phyloP scores from a whole-genome alignment of 768 basidiomycete species.

The Gautieria morchelliformis region DNA sequence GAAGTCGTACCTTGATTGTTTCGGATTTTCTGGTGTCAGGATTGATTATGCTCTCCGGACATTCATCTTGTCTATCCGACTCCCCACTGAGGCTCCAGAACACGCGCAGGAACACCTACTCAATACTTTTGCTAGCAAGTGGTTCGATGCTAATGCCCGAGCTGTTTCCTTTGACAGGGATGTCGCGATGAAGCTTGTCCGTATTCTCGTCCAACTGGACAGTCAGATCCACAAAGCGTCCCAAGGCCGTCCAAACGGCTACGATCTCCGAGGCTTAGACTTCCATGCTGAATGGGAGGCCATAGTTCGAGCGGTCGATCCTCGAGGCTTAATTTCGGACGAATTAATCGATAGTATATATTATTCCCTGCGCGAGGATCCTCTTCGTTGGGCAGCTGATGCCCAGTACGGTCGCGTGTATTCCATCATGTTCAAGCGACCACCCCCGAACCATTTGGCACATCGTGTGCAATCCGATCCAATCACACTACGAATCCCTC shows the following conservation, averaged over 20 bases:
- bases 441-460: constrained; percentile 69
- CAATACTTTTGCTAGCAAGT: constrained; percentile 76
- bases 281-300: constrained; percentile 54
- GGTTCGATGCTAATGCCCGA: constrained; percentile 82
- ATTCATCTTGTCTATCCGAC: constrained; percentile 74
- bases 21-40: constrained; percentile 73
- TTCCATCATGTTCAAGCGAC: constrained; percentile 59
- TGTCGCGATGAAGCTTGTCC: constrained; percentile 64
- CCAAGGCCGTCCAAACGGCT: constrained; percentile 45
- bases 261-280: constrained; percentile 70
- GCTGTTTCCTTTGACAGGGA: constrained; percentile 77
- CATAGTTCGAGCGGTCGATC: constrained; percentile 62
- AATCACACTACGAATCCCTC: constrained; percentile 77
- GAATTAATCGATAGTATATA: constrained; percentile 73
- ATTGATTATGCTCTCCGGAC: constrained; percentile 85
- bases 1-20: constrained; percentile 78
- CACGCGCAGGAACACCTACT: constrained; percentile 58
- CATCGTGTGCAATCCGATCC: constrained; percentile 85
- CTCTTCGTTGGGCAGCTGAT: constrained; percentile 5
- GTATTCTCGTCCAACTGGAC: constrained; percentile 80
- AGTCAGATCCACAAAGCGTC: constrained; percentile 74
- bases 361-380: constrained; percentile 49
- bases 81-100: constrained; percentile 36
- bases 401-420: constrained; percentile 13
- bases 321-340: constrained; percentile 58